Evolutionary conservation across 495 filamentous ascomycete genomes (phyloP).

Genomic region (Letharia columbiana): DNA sequence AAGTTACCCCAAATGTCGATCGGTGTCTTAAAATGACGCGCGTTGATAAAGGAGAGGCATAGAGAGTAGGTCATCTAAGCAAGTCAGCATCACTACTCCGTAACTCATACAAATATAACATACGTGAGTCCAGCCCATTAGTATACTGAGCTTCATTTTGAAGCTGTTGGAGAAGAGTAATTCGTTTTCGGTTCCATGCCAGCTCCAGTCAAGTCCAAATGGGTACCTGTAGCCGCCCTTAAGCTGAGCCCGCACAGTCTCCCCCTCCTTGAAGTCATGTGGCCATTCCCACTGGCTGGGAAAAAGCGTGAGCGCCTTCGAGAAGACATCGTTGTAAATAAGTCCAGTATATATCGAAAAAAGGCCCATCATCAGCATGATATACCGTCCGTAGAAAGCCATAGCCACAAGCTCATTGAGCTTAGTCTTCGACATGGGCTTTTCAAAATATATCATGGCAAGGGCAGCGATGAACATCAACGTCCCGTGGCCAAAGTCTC

Average conservation of each 20-base stretch:
- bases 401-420: constrained; percentile 91
- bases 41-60: constrained; percentile 85
- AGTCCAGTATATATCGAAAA: constrained; percentile 96
- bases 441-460: constrained; percentile 95
- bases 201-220: constrained; percentile 92
- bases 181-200: constrained; percentile 92
- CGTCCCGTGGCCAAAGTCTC: constrained; percentile 84
- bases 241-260: constrained; percentile 54
- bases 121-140: constrained; percentile 87
- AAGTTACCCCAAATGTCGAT: constrained; percentile 97
- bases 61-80: constrained; percentile 92
- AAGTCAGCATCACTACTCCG: constrained; percentile 15
- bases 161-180: constrained; percentile 92
- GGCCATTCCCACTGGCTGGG: constrained; percentile 85
- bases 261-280: constrained; percentile 49
- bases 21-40: constrained; percentile 83
- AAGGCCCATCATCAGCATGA: constrained; percentile 94
- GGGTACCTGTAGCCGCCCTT: constrained; percentile 75
- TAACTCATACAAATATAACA: constrained; percentile 25
- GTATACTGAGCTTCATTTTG: constrained; percentile 99
- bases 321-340: constrained; percentile 98
- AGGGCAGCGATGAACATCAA: constrained; percentile 73
- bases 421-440: constrained; percentile 71
- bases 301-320: constrained; percentile 80
- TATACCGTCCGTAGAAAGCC: constrained; percentile 97